A percentile compares a stretch with the other conserved stretches of the same genome.
Conservation (phyloP, 2,329 filamentous ascomycete species). For the Zymoseptoria passerinii region DNA sequence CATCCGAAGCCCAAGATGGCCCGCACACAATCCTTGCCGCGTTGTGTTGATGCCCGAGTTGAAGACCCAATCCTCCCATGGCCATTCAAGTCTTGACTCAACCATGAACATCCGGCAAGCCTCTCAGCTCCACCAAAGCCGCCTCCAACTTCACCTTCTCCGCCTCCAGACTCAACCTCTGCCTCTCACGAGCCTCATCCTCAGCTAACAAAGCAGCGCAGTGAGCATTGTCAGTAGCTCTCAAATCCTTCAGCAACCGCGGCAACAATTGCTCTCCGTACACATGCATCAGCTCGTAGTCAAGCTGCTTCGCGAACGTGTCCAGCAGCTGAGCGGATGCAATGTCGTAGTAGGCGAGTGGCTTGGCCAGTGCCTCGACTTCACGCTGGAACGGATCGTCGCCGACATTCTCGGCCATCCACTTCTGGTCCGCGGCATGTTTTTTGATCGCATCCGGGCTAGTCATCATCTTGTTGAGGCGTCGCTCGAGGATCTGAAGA, state of each 20-base stretch:
- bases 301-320: slow-evolving; percentile 25
- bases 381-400: slow-evolving; percentile 53
- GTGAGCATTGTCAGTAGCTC: slow-evolving; percentile 9
- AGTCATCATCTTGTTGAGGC: slow-evolving; percentile 12
- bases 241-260: slow-evolving; percentile 8
- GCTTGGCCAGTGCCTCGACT: slow-evolving; percentile 53
- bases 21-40: too few species aligned
- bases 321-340: slow-evolving; percentile 60
- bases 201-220: slow-evolving; percentile 29
- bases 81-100: too few species aligned
- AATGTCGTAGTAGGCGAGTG: slow-evolving; percentile 61
- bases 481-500: slow-evolving; percentile 16
- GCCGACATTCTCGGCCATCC: slow-evolving; percentile 37
- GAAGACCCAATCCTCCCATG: too few species aligned
- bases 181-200: slow-evolving; percentile 25
- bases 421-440: slow-evolving; percentile 22
- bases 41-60: too few species aligned
- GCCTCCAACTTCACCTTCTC: slow-evolving; percentile 26
- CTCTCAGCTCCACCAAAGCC: slow-evolving; percentile 22
- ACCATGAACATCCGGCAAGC: slow-evolving; percentile 6
- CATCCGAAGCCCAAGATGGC: too few species aligned
- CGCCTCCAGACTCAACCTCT: slow-evolving; percentile 20
- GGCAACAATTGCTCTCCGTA: slow-evolving; percentile 6
- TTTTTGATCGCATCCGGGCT: slow-evolving; percentile 8
- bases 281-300: slow-evolving; percentile 15